Percentiles rank a stretch among this genome's conserved stretches.
Evolutionary conservation across 2,329 filamentous ascomycete genomes (phyloP).

Genomic region (Apiospora phragmitis): DNA sequence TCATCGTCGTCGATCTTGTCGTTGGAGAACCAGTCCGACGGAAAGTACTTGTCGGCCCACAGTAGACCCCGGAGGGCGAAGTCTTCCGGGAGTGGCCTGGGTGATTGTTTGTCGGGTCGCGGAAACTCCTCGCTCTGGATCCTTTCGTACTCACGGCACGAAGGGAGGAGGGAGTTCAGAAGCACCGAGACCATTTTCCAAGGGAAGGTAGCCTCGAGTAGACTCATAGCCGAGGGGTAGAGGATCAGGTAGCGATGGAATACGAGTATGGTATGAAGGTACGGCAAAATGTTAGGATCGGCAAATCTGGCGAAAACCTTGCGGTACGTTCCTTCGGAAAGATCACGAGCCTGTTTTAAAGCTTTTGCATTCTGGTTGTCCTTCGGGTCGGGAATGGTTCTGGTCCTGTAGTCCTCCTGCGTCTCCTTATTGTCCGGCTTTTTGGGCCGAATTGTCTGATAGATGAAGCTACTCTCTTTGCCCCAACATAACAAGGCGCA

Average conservation of each 20-base stretch:
- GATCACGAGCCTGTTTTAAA: constrained; percentile 16
- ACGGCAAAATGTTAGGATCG: constrained; percentile 59
- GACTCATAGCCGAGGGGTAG: constrained; percentile 33
- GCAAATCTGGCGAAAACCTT: constrained; percentile 52
- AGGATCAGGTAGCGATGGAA: too few species aligned
- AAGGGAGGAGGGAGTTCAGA: constrained; percentile 38
- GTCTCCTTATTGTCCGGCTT: constrained; percentile 27
- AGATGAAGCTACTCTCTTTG: constrained; percentile 45
- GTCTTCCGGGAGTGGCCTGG: constrained; percentile 63
- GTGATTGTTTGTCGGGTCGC: constrained; percentile 41
- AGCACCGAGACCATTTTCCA: constrained; percentile 51
- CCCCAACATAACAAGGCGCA: constrained; percentile 56
- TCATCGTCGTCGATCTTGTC: constrained; percentile 67
- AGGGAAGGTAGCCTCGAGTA: constrained; percentile 24
- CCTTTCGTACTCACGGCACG: constrained; percentile 29
- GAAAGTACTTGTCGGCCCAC: constrained; percentile 59
- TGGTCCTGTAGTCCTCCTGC: constrained; percentile 14
- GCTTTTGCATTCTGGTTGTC: constrained; percentile 14
- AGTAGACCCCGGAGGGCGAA: constrained; percentile 36
- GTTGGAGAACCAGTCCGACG: constrained; percentile 56
- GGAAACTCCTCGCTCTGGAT: constrained; percentile 50
- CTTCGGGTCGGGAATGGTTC: constrained; percentile 19
- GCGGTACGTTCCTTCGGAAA: constrained; percentile 22
- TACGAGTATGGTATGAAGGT: too few species aligned
- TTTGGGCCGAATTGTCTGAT: constrained; percentile 37